These are phyloP conservation scores for Phialemoniopsis sp. DNA, from an alignment of 2,329 filamentous ascomycete genomes.

Conservation along the genomic window DNA sequence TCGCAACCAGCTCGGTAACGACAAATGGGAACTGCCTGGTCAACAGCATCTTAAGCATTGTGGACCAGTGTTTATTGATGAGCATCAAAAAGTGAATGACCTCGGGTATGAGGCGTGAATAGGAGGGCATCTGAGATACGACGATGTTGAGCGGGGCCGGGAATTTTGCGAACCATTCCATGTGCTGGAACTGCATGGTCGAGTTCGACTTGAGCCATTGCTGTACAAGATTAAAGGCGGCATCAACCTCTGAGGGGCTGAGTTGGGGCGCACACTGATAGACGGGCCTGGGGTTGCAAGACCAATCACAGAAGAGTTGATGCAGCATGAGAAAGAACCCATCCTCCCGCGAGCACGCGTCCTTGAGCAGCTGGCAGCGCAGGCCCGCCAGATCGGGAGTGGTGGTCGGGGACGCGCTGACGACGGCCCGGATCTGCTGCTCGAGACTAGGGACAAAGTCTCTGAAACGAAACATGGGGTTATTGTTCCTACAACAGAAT, in stretches of 20 bases:
- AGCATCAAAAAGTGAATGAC: slow-evolving; percentile 40
- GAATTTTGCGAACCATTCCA: slow-evolving; percentile 31
- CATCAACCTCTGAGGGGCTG: slow-evolving; percentile 17
- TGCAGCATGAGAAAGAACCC: slow-evolving; percentile 62
- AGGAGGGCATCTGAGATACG: slow-evolving; percentile 7
- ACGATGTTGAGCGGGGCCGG: slow-evolving; percentile 18
- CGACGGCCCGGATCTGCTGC: not conserved
- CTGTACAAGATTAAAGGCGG: slow-evolving; percentile 26
- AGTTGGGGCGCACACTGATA: slow-evolving; percentile 27
- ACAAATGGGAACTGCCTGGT: slow-evolving; percentile 21
- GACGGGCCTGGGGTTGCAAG: slow-evolving; percentile 26
- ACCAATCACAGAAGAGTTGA: slow-evolving; percentile 60
- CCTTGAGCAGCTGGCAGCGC: slow-evolving; percentile 49
- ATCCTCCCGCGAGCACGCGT: slow-evolving; percentile 54
- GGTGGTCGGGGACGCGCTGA: not conserved
- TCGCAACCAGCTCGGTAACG: slow-evolving; percentile 24
- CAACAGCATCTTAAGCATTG: slow-evolving; percentile 15
- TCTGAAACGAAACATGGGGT: too few relatives aligned
- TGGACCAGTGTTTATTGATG: slow-evolving; percentile 34
- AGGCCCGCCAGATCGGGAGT: slow-evolving; percentile 30
- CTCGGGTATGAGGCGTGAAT: slow-evolving; percentile 14
- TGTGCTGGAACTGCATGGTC: slow-evolving; percentile 16
- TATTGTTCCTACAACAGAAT: too few relatives aligned
- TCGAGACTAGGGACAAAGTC: too few relatives aligned
- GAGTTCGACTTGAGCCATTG: slow-evolving; percentile 31